phyloP scores from a whole-genome alignment of 2,329 filamentous ascomycete species.

The Cryphonectria parasitica region DNA sequence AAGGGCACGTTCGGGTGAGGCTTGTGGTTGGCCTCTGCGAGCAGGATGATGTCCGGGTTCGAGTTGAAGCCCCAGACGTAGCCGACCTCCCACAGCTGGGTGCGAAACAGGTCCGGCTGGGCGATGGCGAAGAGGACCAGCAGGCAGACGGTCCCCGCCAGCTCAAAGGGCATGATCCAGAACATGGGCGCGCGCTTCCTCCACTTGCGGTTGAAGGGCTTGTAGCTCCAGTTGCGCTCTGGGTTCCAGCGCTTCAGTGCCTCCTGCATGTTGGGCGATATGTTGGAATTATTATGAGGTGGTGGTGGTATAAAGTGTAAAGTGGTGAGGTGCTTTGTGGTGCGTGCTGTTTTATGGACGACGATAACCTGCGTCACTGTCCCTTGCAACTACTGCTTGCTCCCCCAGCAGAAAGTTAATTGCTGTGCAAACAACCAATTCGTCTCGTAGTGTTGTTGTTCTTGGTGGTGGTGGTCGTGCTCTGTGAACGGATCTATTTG shows the following conservation, averaged over 20 bases:
- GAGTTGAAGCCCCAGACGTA: constrained; percentile 74
- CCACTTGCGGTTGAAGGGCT: constrained; percentile 63
- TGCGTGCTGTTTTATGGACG: not conserved
- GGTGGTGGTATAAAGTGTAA: not conserved
- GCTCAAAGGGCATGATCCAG: constrained; percentile 68
- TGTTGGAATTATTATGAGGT: not conserved
- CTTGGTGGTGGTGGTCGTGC: too few relatives aligned
- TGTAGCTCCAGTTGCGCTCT: constrained; percentile 47
- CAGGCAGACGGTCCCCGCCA: constrained; percentile 65
- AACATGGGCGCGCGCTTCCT: constrained; percentile 61
- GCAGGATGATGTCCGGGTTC: constrained; percentile 69
- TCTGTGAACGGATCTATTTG: not conserved
- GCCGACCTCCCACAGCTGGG: constrained; percentile 74
- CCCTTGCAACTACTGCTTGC: not conserved
- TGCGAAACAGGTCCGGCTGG: constrained; percentile 73
- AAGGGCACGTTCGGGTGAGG: constrained; percentile 66
- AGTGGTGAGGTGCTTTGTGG: not conserved
- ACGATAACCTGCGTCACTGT: not conserved
- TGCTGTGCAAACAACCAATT: not conserved
- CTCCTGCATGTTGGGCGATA: constrained; percentile 15
- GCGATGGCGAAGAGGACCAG: constrained; percentile 75
- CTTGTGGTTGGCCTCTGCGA: constrained; percentile 73
- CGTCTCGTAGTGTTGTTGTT: not conserved
- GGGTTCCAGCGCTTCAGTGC: constrained; percentile 22
- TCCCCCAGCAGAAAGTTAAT: not conserved